Evolutionary conservation across 768 basidiomycete genomes (phyloP).

Genomic region (Neoboletus brunneissimus): DNA sequence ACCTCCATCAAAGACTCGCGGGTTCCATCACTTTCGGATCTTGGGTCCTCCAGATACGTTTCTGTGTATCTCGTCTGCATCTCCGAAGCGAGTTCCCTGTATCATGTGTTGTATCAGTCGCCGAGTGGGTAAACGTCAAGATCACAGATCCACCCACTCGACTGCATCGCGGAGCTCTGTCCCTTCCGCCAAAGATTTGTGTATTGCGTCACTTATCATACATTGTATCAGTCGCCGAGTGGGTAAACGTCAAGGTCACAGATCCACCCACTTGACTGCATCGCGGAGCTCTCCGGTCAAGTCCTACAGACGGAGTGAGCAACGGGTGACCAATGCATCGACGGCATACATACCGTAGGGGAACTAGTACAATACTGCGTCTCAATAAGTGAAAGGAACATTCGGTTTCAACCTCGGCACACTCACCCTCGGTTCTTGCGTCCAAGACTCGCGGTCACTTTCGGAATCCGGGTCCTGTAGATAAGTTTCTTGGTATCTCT

Average conservation of each 20-base stretch:
- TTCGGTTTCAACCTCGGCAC: background rate
- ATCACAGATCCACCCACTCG: constrained; percentile 7
- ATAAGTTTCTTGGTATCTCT: no score
- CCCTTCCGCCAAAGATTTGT: no score
- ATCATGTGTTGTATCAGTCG: background rate
- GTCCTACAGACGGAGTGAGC: no score
- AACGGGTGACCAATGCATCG: no score
- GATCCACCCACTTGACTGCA: no score
- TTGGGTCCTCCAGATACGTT: background rate
- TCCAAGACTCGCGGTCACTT: background rate
- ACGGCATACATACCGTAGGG: no score
- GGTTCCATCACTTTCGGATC: background rate
- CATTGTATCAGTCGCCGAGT: no score
- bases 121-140: background rate
- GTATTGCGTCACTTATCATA: no score
- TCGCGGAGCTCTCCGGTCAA: no score
- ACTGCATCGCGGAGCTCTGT: constrained; percentile 16
- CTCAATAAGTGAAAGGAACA: background rate
- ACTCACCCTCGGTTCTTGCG: constrained; percentile 24
- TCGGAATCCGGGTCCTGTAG: no score
- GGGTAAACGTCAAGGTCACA: no score
- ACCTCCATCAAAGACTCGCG: constrained; percentile 8
- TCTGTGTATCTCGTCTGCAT: constrained; percentile 13
- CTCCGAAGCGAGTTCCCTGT: constrained; percentile 13
- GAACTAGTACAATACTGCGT: constrained; percentile 9